Conservation (phyloP, 2,329 filamentous ascomycete species). For the Sporothrix pseudoabietina region DNA sequence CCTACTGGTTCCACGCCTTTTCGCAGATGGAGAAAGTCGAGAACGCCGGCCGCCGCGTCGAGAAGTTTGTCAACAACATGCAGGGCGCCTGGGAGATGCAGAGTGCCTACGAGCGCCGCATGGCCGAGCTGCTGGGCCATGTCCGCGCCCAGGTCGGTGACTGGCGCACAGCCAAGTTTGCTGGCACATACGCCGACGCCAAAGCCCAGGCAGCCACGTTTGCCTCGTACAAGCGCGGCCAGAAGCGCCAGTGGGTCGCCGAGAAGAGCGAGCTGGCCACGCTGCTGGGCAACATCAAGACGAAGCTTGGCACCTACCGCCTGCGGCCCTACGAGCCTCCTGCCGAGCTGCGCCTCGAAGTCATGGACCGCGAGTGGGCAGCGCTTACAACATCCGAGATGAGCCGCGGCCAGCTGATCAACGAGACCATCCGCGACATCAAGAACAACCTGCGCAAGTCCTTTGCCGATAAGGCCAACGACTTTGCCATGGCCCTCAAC, state of each 20-base stretch:
- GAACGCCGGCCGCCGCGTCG: slow-evolving; percentile 91
- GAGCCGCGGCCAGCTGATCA: slow-evolving; percentile 87
- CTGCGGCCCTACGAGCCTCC: slow-evolving; percentile 90
- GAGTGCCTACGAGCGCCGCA: slow-evolving; percentile 88
- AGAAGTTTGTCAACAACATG: slow-evolving; percentile 99
- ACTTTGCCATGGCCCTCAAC: slow-evolving; percentile 93
- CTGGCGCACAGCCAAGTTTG: slow-evolving; percentile 81
- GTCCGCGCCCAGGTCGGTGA: slow-evolving; percentile 71
- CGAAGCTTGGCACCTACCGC: slow-evolving; percentile 93
- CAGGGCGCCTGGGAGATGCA: slow-evolving; percentile 99
- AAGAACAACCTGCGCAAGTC: slow-evolving; percentile 90
- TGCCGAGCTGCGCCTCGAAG: slow-evolving; percentile 76
- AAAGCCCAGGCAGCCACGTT: slow-evolving; percentile 84
- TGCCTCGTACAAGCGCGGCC: slow-evolving; percentile 82
- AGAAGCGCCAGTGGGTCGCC: slow-evolving; percentile 94
- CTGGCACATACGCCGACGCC: slow-evolving; percentile 89
- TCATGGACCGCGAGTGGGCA: slow-evolving; percentile 81
- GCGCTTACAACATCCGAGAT: slow-evolving; percentile 81
- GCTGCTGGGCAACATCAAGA: slow-evolving; percentile 96
- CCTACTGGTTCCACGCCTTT: slow-evolving; percentile 99
- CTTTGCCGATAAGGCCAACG: slow-evolving; percentile 97
- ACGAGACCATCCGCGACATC: slow-evolving; percentile 98
- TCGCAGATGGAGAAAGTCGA: slow-evolving; percentile 99
- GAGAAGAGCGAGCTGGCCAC: slow-evolving; percentile 96
- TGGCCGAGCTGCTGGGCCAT: slow-evolving; percentile 76